A percentile compares a stretch with the other conserved stretches of the same genome.
Conservation (phyloP, 257 asterid genomes). For the Primulina eburnea region DNA sequence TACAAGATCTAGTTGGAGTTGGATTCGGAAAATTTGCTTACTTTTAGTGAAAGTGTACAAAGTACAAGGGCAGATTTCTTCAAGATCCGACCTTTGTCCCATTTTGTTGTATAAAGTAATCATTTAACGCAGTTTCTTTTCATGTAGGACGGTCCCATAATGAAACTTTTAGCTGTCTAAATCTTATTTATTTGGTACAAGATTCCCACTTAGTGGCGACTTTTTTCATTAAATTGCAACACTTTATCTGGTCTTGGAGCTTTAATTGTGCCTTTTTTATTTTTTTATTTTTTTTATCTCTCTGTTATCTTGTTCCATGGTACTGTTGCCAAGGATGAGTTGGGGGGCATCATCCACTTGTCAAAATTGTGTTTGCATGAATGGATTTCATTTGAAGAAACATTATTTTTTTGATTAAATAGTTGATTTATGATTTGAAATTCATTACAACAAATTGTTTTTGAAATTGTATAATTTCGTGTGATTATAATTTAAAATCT, state of each 20-base stretch:
- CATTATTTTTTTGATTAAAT: too few species aligned
- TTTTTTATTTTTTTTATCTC: too few species aligned
- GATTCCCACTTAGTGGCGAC: neutral
- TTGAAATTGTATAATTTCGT: too few species aligned
- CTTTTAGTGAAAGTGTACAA: neutral
- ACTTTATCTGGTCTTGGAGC: neutral
- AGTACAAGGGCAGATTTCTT: neutral
- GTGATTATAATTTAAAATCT: too few species aligned
- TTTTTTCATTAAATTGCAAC: neutral
- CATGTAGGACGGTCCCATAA: neutral
- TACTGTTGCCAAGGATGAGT: neutral
- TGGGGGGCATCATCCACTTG: slow-evolving; percentile 16
- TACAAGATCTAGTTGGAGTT: neutral
- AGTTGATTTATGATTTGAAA: too few species aligned
- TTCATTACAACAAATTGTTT: too few species aligned
- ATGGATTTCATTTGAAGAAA: too few species aligned
- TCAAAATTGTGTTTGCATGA: neutral
- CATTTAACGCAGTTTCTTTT: neutral
- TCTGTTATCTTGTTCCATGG: too few species aligned
- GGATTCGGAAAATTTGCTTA: neutral
- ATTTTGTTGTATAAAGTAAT: neutral
- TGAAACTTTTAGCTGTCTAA: neutral
- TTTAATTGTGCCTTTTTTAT: too few species aligned
- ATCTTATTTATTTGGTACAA: neutral
- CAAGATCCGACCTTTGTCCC: neutral